Percentiles rank a stretch among this genome's conserved stretches.
phyloP scores from a whole-genome alignment of 1,284 basidiomycete genomes.

The Albatrellus sp. region DNA sequence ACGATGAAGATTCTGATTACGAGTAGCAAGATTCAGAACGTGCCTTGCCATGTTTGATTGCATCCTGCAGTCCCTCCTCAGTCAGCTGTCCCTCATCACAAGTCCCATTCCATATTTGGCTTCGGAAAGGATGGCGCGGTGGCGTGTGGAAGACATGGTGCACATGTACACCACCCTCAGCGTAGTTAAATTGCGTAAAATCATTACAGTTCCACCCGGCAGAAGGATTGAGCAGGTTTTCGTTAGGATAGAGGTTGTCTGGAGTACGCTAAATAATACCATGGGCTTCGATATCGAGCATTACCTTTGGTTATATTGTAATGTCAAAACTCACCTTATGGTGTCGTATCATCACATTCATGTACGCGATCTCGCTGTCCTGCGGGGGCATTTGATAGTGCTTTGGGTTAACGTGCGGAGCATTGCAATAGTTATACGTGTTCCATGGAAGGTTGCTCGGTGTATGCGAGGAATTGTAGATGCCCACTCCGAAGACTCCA shows the following conservation, averaged over 20 bases:
- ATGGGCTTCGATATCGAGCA: not conserved
- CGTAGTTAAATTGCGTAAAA: slow-evolving; percentile 25
- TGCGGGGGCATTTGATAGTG: slow-evolving; percentile 22
- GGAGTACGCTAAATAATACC: slow-evolving; percentile 24
- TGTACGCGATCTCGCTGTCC: slow-evolving; percentile 23
- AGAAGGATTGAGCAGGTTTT: slow-evolving; percentile 28
- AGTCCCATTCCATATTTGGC: slow-evolving; percentile 41
- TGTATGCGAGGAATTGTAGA: slow-evolving; percentile 6
- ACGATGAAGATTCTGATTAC: not conserved
- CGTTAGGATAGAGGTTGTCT: slow-evolving; percentile 35
- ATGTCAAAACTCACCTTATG: slow-evolving; percentile 27
- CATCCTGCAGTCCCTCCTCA: slow-evolving; percentile 32
- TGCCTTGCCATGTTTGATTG: slow-evolving; percentile 35
- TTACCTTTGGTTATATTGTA: not conserved
- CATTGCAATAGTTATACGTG: slow-evolving; percentile 44
- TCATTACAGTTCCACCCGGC: slow-evolving; percentile 29
- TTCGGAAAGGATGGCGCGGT: slow-evolving; percentile 31
- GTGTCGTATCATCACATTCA: slow-evolving; percentile 33
- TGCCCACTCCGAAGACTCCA: slow-evolving; percentile 1
- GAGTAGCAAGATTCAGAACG: not conserved
- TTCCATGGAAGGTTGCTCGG: slow-evolving; percentile 26
- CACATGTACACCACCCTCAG: slow-evolving; percentile 21
- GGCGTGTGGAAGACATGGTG: slow-evolving; percentile 28
- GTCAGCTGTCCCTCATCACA: slow-evolving; percentile 44
- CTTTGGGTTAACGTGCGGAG: slow-evolving; percentile 31